phyloP scores from a whole-genome alignment of 73 alveolate species.

The Paramecium octaurelia region DNA sequence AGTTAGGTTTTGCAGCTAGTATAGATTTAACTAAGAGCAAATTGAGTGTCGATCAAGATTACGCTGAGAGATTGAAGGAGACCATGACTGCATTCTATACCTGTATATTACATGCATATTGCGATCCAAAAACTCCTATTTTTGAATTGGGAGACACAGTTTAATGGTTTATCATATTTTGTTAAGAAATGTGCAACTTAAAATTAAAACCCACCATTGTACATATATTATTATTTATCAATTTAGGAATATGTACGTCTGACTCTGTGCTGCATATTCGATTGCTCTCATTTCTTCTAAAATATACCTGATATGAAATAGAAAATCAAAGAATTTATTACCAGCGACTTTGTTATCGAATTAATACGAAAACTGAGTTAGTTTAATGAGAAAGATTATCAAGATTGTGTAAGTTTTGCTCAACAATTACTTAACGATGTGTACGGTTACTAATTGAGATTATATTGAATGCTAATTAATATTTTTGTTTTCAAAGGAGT shows the following conservation, averaged over 20 bases:
- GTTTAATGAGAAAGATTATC: background rate
- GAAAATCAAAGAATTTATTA: background rate
- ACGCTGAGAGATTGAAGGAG: constrained; percentile 23
- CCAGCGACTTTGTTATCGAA: constrained; percentile 15
- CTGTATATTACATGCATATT: constrained; percentile 22
- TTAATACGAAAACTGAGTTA: background rate
- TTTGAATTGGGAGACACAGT: background rate
- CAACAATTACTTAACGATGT: background rate
- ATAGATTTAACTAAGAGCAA: background rate
- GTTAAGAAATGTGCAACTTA: constrained; percentile 10
- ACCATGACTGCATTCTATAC: constrained; percentile 16
- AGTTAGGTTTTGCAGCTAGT: background rate
- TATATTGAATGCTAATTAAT: background rate
- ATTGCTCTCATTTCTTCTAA: background rate
- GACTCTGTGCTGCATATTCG: background rate
- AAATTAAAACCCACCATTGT: constrained; percentile 41
- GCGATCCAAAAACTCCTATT: background rate
- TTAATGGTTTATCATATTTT: background rate
- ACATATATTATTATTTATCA: background rate
- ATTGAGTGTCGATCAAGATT: background rate
- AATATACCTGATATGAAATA: background rate
- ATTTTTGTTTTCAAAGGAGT: background rate
- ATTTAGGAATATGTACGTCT: background rate
- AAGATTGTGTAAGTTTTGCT: background rate
- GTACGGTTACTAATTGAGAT: background rate